Percentiles rank a stretch among this genome's conserved stretches.
Conservation (phyloP, 2,329 filamentous ascomycete species). For the Colletotrichum acutatum region DNA sequence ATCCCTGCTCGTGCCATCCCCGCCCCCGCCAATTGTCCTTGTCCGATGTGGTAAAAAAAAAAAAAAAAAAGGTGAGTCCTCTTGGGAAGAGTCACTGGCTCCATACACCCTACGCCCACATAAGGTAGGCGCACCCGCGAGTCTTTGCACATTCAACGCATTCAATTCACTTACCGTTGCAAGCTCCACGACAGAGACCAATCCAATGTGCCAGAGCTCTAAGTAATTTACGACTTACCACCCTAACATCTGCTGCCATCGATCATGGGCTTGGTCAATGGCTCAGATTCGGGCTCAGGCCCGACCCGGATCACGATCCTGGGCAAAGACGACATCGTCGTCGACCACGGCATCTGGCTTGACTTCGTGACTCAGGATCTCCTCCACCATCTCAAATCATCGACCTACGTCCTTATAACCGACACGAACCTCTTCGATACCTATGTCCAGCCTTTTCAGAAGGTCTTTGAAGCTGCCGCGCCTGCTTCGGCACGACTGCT, state of each 20-base stretch:
- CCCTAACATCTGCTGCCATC: neutral
- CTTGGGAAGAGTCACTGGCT: neutral
- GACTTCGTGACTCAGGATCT: constrained; percentile 85
- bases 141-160: neutral
- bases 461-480: constrained; percentile 46
- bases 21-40: neutral
- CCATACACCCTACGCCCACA: neutral
- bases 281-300: constrained; percentile 38
- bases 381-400: constrained; percentile 79
- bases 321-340: constrained; percentile 88
- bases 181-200: neutral
- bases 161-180: neutral
- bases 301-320: constrained; percentile 80
- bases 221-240: neutral
- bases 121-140: neutral
- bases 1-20: neutral
- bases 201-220: constrained; percentile 8
- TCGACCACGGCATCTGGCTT: constrained; percentile 92
- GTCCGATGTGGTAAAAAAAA: neutral
- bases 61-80: neutral
- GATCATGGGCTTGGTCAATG: constrained; percentile 35
- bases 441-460: constrained; percentile 82
- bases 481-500: constrained; percentile 74
- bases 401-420: constrained; percentile 95
- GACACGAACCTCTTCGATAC: constrained; percentile 88